These are phyloP conservation scores for Piromyces finnis DNA, from an alignment of 192 early-diverging fungal species.

Conservation along the genomic window DNA sequence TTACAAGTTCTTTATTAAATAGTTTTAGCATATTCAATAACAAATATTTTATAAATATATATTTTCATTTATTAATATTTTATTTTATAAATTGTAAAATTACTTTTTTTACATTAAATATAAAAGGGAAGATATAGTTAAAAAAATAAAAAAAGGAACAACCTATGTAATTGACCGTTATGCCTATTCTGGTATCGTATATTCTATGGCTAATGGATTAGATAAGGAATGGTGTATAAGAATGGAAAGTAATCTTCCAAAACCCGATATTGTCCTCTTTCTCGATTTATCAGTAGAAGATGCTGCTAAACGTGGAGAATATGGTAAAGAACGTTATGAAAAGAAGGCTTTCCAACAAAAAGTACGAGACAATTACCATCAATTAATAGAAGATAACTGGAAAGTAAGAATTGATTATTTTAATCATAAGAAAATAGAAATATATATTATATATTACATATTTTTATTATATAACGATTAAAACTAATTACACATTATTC, in stretches of 20 bases:
- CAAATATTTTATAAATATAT: too few species aligned
- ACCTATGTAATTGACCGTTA: slow-evolving; percentile 84
- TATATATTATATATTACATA: too few species aligned
- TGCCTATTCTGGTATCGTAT: slow-evolving; percentile 88
- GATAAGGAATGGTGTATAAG: slow-evolving; percentile 75
- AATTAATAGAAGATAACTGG: slow-evolving; percentile 23
- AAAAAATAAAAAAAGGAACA: slow-evolving; percentile 40
- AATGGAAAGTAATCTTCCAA: slow-evolving; percentile 65
- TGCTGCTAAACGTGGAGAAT: slow-evolving; percentile 64
- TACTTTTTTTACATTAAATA: too few species aligned
- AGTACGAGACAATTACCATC: slow-evolving; percentile 49
- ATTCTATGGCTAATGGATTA: slow-evolving; percentile 73
- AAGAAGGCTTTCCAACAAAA: slow-evolving; percentile 61
- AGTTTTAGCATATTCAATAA: too few species aligned
- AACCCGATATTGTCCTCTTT: slow-evolving; percentile 78
- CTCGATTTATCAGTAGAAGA: slow-evolving; percentile 61
- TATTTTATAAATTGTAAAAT: too few species aligned
- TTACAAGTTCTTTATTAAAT: too few species aligned
- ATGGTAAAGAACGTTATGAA: slow-evolving; percentile 86
- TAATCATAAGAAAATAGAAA: too few species aligned
- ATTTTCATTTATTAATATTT: too few species aligned
- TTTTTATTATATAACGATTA: too few species aligned
- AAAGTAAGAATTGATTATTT: background rate
- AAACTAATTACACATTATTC: too few species aligned
- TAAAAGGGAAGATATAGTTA: slow-evolving; percentile 3